Percentiles rank a stretch among this genome's conserved stretches.
Conservation (phyloP, 768 basidiomycete genomes). For the Podaxis mareebaensis region DNA sequence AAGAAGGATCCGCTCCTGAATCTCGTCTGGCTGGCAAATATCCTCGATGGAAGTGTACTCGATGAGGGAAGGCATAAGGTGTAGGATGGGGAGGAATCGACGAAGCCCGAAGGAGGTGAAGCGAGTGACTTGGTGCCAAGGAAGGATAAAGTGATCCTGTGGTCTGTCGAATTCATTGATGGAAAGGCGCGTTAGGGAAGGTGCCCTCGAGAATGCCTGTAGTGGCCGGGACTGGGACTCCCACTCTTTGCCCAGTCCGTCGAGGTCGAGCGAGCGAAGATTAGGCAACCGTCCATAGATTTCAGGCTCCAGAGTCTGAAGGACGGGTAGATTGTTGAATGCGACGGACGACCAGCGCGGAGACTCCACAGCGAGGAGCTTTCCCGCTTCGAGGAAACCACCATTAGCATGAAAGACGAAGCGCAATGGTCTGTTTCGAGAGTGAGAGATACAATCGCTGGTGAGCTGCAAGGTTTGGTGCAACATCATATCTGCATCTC, state of each 20-base stretch:
- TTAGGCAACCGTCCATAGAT: neutral
- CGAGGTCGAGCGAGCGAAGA: neutral
- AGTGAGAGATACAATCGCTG: constrained; percentile 1
- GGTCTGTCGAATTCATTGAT: neutral
- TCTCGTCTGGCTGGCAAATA: constrained; percentile 1
- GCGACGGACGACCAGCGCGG: constrained; percentile 10
- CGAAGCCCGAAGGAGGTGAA: constrained; percentile 9
- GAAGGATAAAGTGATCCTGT: neutral
- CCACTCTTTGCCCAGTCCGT: constrained; percentile 6
- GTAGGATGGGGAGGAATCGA: constrained; percentile 6
- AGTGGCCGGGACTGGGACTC: neutral
- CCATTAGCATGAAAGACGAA: constrained; percentile 6
- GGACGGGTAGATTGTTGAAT: constrained; percentile 12
- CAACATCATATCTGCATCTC: neutral
- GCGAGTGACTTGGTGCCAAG: constrained; percentile 11
- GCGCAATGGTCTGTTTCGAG: neutral
- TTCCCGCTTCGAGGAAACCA: neutral
- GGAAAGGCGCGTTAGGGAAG: neutral
- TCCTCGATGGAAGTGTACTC: neutral
- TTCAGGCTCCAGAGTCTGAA: constrained; percentile 9
- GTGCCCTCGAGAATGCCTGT: constrained; percentile 3
- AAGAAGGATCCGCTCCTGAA: constrained; percentile 9
- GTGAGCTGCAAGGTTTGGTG: neutral
- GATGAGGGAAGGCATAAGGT: constrained; percentile 9
- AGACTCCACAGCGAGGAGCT: constrained; percentile 5